These are phyloP conservation scores for Boletus rufocinnamomeus DNA, from an alignment of 768 basidiomycete genomes.

Conservation along the genomic window DNA sequence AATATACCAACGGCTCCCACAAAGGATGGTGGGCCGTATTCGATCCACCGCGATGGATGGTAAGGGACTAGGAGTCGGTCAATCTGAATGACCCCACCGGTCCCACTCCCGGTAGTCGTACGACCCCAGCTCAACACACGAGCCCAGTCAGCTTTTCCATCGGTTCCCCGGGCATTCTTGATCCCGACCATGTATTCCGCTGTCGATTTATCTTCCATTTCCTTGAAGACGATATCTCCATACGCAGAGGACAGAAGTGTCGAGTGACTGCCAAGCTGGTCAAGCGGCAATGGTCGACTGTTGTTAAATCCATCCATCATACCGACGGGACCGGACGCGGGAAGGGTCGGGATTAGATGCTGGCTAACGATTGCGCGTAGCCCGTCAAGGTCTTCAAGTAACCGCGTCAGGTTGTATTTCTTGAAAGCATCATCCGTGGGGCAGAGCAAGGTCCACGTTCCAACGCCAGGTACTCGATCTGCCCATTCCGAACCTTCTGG, in stretches of 20 bases:
- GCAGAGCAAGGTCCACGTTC: constrained; percentile 86
- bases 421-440: constrained; percentile 94
- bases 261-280: constrained; percentile 69
- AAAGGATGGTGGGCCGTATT: constrained; percentile 69
- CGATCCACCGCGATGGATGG: constrained; percentile 80
- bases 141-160: constrained; percentile 63
- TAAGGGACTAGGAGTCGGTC: constrained; percentile 85
- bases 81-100: constrained; percentile 88
- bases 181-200: constrained; percentile 63
- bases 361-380: constrained; percentile 69
- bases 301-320: constrained; percentile 50
- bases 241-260: constrained; percentile 82
- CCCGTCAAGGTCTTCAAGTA: constrained; percentile 57
- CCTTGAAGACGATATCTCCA: constrained; percentile 83
- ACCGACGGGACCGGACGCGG: constrained; percentile 25
- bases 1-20: constrained; percentile 61
- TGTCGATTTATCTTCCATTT: constrained; percentile 43
- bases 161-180: constrained; percentile 69
- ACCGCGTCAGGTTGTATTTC: constrained; percentile 72
- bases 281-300: constrained; percentile 71
- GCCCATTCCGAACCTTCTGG: constrained; percentile 72
- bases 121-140: constrained; percentile 74
- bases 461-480: constrained; percentile 45
- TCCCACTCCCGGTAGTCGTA: constrained; percentile 67
- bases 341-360: constrained; percentile 64